phyloP scores from a whole-genome alignment of 1,284 basidiomycete species.

The Caloboletus firmus region DNA sequence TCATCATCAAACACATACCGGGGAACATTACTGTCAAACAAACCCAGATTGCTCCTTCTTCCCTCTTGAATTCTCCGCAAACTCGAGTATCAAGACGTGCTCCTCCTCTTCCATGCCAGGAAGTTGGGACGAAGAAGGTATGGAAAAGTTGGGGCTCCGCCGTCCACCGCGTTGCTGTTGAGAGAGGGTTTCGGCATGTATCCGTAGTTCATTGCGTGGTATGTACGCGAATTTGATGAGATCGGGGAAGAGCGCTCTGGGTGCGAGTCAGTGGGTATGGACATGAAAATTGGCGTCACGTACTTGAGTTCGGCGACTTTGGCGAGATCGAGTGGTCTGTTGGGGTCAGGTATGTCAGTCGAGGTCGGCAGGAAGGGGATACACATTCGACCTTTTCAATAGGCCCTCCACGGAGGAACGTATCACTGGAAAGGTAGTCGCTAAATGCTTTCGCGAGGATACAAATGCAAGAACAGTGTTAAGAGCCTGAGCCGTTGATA shows the following conservation, averaged over 20 bases:
- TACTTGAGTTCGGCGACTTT: slow-evolving; percentile 87
- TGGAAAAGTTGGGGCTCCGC: slow-evolving; percentile 44
- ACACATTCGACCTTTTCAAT: slow-evolving; percentile 58
- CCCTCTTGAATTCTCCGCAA: slow-evolving; percentile 58
- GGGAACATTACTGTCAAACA: background rate
- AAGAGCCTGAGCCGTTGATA: slow-evolving; percentile 56
- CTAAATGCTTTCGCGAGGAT: slow-evolving; percentile 79
- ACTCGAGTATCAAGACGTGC: slow-evolving; percentile 74
- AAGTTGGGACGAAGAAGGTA: slow-evolving; percentile 22
- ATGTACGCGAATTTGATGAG: slow-evolving; percentile 84
- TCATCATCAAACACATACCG: background rate
- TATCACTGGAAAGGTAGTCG: slow-evolving; percentile 77
- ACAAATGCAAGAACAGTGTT: slow-evolving; percentile 91
- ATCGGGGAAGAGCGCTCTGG: slow-evolving; percentile 77
- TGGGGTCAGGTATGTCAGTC: slow-evolving; percentile 10
- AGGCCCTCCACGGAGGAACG: slow-evolving; percentile 77
- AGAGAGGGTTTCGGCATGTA: slow-evolving; percentile 46
- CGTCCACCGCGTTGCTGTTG: slow-evolving; percentile 24
- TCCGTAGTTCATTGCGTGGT: slow-evolving; percentile 60
- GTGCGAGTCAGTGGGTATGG: background rate
- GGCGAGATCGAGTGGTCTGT: slow-evolving; percentile 74
- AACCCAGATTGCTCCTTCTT: slow-evolving; percentile 37
- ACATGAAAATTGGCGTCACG: slow-evolving; percentile 15
- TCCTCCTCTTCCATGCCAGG: slow-evolving; percentile 45
- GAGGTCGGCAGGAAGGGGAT: background rate